Evolutionary conservation across 2,329 filamentous ascomycete species (phyloP).

Genomic region (Hypoxylon sp.): DNA sequence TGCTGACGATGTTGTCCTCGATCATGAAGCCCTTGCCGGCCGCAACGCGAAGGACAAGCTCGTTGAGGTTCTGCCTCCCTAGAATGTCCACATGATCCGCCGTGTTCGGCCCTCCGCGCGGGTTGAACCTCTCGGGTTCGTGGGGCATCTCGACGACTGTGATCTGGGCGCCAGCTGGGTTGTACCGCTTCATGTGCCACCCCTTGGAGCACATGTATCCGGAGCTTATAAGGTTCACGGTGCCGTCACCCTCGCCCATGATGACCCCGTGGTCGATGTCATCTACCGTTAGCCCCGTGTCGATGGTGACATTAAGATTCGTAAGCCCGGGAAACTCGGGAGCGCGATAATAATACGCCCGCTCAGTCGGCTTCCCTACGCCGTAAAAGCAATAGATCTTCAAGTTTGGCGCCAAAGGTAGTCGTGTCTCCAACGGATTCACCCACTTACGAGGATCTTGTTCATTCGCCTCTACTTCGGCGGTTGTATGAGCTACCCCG

Average conservation of each 20-base stretch:
- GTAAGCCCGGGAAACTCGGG: constrained; percentile 71
- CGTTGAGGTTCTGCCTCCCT: constrained; percentile 86
- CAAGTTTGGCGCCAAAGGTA: constrained; percentile 85
- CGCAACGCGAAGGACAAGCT: constrained; percentile 85
- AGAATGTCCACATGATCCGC: constrained; percentile 98
- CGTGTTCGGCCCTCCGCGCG: constrained; percentile 73
- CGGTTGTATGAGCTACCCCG: constrained; percentile 80
- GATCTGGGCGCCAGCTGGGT: constrained; percentile 81
- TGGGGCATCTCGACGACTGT: constrained; percentile 96
- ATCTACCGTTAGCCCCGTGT: constrained; percentile 67
- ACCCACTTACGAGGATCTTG: constrained; percentile 85
- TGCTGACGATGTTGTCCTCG: constrained; percentile 77
- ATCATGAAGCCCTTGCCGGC: constrained; percentile 85
- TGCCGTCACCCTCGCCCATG: constrained; percentile 95
- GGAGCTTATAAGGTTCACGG: constrained; percentile 87
- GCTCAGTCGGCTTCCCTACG: constrained; percentile 90
- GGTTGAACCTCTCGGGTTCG: constrained; percentile 90
- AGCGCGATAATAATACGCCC: constrained; percentile 86
- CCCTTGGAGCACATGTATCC: constrained; percentile 98
- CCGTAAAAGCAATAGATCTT: constrained; percentile 99
- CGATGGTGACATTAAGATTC: constrained; percentile 76
- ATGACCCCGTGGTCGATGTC: constrained; percentile 87
- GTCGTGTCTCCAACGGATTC: constrained; percentile 87
- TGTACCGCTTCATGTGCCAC: constrained; percentile 93
- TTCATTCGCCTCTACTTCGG: constrained; percentile 84